A percentile compares a stretch with the other conserved stretches of the same genome.
phyloP scores from a whole-genome alignment of 805 yeast species.

The Scheffersomyces coipomensis region DNA sequence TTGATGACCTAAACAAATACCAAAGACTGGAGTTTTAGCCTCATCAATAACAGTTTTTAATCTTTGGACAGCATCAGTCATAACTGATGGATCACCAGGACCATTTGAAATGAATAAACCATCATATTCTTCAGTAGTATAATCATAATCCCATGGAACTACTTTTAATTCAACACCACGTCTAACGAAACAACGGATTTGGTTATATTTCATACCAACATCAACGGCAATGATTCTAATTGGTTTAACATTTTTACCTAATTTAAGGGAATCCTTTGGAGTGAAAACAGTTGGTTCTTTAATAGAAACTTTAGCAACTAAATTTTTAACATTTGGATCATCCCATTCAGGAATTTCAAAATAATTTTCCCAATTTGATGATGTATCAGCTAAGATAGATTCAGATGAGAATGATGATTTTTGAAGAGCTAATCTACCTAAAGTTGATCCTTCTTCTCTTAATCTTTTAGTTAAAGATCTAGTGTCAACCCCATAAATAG shows the following conservation, averaged over 20 bases:
- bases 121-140: slow-evolving; percentile 77
- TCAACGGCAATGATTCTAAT: slow-evolving; percentile 87
- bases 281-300: slow-evolving; percentile 72
- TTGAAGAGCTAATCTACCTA: slow-evolving; percentile 82
- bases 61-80: slow-evolving; percentile 64
- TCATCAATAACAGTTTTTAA: slow-evolving; percentile 57
- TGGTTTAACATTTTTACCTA: slow-evolving; percentile 68
- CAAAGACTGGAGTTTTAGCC: slow-evolving; percentile 86
- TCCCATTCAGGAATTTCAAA: slow-evolving; percentile 84
- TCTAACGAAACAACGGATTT: slow-evolving; percentile 91
- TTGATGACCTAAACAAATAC: slow-evolving; percentile 99
- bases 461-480: slow-evolving; percentile 91
- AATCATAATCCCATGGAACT: slow-evolving; percentile 94
- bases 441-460: slow-evolving; percentile 88
- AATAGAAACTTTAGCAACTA: slow-evolving; percentile 88
- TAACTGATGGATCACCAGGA: slow-evolving; percentile 97
- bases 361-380: slow-evolving; percentile 53
- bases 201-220: slow-evolving; percentile 98
- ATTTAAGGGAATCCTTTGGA: slow-evolving; percentile 58
- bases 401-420: slow-evolving; percentile 30
- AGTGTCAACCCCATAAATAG: slow-evolving; percentile 96
- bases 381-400: slow-evolving; percentile 27
- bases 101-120: slow-evolving; percentile 97
- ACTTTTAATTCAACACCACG: slow-evolving; percentile 96
- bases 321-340: slow-evolving; percentile 88